A percentile compares a stretch with the other conserved stretches of the same genome.
Evolutionary conservation across 495 filamentous ascomycete genomes (phyloP).

Genomic region (Cercophora sp.): DNA sequence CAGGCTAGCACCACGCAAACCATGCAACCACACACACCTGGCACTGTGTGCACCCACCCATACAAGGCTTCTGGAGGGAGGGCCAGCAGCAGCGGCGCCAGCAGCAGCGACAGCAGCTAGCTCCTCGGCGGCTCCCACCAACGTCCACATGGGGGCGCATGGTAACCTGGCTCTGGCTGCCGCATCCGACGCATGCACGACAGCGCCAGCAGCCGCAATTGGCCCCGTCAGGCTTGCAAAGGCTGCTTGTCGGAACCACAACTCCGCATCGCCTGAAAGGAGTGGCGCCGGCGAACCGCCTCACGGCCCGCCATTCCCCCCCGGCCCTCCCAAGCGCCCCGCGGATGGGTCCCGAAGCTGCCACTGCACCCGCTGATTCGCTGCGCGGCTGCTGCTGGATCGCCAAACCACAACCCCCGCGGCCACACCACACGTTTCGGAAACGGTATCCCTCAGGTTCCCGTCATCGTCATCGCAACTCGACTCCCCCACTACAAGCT

Average conservation of each 20-base stretch:
- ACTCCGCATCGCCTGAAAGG: constrained; percentile 35
- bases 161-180: constrained; percentile 2
- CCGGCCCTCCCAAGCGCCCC: not conserved
- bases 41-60: too few relatives aligned
- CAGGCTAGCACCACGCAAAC: too few relatives aligned
- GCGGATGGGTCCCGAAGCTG: not conserved
- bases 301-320: constrained; percentile 33
- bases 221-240: constrained; percentile 2
- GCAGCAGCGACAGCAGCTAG: constrained; percentile 2
- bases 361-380: constrained; percentile 1
- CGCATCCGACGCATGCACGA: constrained; percentile 3
- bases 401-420: not conserved
- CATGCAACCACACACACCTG: too few relatives aligned
- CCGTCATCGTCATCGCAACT: too few relatives aligned
- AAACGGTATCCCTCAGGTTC: not conserved
- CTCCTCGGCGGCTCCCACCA: not conserved
- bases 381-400: not conserved
- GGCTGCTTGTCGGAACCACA: constrained; percentile 24
- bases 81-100: too few relatives aligned
- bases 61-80: too few relatives aligned
- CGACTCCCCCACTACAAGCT: too few relatives aligned
- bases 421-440: not conserved
- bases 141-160: not conserved
- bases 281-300: constrained; percentile 31
- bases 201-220: constrained; percentile 4